phyloP scores from a whole-genome alignment of 2,329 filamentous ascomycete species.

The Monosporascus sp. region DNA sequence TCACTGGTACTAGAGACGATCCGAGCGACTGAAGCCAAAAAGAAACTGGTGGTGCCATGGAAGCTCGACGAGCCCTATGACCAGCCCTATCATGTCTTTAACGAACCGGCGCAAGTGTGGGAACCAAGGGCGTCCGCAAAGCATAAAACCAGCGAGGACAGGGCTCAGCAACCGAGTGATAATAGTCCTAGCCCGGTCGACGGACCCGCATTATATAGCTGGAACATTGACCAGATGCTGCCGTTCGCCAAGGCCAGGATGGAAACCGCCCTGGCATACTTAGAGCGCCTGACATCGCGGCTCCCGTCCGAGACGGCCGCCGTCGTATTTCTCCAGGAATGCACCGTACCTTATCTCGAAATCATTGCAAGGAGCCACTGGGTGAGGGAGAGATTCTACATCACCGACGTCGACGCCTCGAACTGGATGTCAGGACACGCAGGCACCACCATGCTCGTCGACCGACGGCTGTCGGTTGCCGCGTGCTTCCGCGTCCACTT shows the following conservation, averaged over 20 bases:
- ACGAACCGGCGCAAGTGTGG: not conserved
- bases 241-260: slow-evolving; percentile 27
- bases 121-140: not conserved
- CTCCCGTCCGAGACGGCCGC: not conserved
- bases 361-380: not conserved
- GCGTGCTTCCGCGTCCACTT: slow-evolving; percentile 48
- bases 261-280: slow-evolving; percentile 25
- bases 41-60: not conserved
- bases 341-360: not conserved
- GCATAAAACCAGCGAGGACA: too few species aligned
- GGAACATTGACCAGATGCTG: slow-evolving; percentile 35
- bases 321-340: not conserved
- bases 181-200: not conserved
- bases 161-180: not conserved
- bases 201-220: slow-evolving; percentile 23
- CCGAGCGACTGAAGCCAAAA: not conserved
- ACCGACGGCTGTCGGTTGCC: slow-evolving; percentile 38
- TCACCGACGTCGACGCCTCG: not conserved
- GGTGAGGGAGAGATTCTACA: not conserved
- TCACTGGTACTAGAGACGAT: not conserved
- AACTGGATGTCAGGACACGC: slow-evolving; percentile 25
- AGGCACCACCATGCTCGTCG: slow-evolving; percentile 49
- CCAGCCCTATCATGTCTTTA: not conserved
- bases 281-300: slow-evolving; percentile 13
- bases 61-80: not conserved